phyloP scores from a whole-genome alignment of 2,329 filamentous ascomycete species.

The Fusarium protoensiforme region DNA sequence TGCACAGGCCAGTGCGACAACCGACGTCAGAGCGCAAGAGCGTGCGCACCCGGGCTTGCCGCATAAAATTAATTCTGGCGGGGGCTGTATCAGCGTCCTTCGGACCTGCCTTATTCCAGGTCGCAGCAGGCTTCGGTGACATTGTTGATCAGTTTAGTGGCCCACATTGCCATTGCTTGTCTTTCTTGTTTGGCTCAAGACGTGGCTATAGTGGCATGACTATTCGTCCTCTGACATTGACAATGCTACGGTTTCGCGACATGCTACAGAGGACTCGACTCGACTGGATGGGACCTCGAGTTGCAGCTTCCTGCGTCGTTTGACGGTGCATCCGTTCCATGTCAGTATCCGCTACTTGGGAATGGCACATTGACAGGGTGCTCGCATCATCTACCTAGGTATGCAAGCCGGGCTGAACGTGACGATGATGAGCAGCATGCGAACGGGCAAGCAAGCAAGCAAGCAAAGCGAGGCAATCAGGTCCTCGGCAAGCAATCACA shows the following conservation, averaged over 20 bases:
- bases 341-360: neutral
- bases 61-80: constrained; percentile 43
- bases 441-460: constrained; percentile 6
- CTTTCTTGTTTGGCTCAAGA: neutral
- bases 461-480: constrained; percentile 13
- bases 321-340: neutral
- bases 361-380: constrained; percentile 5
- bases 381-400: neutral
- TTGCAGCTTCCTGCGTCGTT: neutral
- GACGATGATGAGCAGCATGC: constrained; percentile 15
- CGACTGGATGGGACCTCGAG: neutral
- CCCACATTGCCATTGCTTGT: constrained; percentile 27
- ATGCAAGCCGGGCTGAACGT: constrained; percentile 26
- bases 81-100: constrained; percentile 17
- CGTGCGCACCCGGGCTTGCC: constrained; percentile 35
- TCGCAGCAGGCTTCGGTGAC: constrained; percentile 7
- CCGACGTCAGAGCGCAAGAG: constrained; percentile 22
- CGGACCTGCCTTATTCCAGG: constrained; percentile 26
- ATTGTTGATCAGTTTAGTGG: constrained; percentile 17
- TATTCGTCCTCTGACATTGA: constrained; percentile 9
- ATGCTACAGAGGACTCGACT: constrained; percentile 16
- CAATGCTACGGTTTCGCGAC: constrained; percentile 6
- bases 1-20: constrained; percentile 27
- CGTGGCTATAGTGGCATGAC: constrained; percentile 17
- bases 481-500: constrained; percentile 5